Percentiles rank a stretch among this genome's conserved stretches.
phyloP scores from a whole-genome alignment of 192 early-diverging fungal genomes.

The Paraglomus occultum region DNA sequence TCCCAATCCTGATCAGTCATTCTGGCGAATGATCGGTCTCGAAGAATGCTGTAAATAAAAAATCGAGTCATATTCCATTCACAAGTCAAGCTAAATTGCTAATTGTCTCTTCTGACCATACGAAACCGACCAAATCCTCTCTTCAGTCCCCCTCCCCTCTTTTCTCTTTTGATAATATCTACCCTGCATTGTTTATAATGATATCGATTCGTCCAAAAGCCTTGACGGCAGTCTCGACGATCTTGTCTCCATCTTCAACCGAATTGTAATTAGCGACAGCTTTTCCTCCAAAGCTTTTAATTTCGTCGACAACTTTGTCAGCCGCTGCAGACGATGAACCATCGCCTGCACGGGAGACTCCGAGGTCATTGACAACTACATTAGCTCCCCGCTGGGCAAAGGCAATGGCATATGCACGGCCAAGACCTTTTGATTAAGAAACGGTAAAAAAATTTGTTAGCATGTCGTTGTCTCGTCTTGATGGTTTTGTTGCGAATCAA shows the following conservation, averaged over 20 bases:
- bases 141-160: no score
- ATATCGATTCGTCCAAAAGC: constrained; percentile 95
- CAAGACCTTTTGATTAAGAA: constrained; percentile 52
- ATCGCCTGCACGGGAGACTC: constrained; percentile 73
- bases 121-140: background rate
- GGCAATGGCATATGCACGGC: constrained; percentile 88
- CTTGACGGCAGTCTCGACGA: constrained; percentile 94
- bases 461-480: background rate
- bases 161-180: background rate
- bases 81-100: background rate
- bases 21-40: constrained; percentile 93
- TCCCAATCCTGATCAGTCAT: constrained; percentile 99
- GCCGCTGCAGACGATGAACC: constrained; percentile 76
- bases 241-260: constrained; percentile 96
- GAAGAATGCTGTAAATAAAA: constrained; percentile 67
- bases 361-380: constrained; percentile 97
- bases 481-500: no score
- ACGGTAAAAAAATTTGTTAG: background rate
- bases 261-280: constrained; percentile 98
- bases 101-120: background rate
- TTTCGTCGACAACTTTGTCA: constrained; percentile 94
- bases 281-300: constrained; percentile 79
- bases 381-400: constrained; percentile 88
- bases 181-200: constrained; percentile 93
- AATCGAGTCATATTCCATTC: background rate